Evolutionary conservation across 305 asterid genomes (phyloP).

Genomic region (Fraxinus angustifolia): DNA sequence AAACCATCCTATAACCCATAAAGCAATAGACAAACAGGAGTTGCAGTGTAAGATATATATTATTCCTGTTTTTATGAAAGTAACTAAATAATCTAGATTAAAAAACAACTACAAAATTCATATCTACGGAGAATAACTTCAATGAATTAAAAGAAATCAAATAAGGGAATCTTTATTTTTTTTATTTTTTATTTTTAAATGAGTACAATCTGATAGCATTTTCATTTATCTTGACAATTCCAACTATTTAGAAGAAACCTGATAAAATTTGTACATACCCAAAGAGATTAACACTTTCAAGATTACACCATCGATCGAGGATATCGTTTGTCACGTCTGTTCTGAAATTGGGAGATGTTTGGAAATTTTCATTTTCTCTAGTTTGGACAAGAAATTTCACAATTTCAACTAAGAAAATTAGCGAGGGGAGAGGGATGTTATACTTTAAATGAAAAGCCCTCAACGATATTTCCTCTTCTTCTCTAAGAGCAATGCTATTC

Average conservation of each 20-base stretch:
- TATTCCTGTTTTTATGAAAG: not conserved
- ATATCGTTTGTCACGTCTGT: not conserved
- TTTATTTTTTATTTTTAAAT: not conserved
- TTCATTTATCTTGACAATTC: not conserved
- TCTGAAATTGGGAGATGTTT: not conserved
- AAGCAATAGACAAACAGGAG: conserved; percentile 9
- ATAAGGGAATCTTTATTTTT: not conserved
- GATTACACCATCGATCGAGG: not conserved
- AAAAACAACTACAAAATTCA: not conserved
- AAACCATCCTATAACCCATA: conserved; percentile 78
- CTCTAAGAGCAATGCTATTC: no score
- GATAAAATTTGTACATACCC: not conserved
- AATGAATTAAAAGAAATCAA: not conserved
- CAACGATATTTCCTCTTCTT: not conserved
- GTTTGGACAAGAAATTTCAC: not conserved
- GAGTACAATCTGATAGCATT: not conserved
- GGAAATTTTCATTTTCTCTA: not conserved
- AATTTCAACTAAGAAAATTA: not conserved
- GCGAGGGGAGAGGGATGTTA: not conserved
- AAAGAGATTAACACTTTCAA: not conserved
- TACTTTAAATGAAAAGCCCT: not conserved
- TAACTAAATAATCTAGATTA: not conserved
- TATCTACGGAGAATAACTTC: not conserved
- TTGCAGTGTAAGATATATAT: not conserved
- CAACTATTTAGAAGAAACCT: not conserved